Evolutionary conservation across 1,139 yeast genomes (phyloP).

Genomic region (Blastobotrys serpentis): DNA sequence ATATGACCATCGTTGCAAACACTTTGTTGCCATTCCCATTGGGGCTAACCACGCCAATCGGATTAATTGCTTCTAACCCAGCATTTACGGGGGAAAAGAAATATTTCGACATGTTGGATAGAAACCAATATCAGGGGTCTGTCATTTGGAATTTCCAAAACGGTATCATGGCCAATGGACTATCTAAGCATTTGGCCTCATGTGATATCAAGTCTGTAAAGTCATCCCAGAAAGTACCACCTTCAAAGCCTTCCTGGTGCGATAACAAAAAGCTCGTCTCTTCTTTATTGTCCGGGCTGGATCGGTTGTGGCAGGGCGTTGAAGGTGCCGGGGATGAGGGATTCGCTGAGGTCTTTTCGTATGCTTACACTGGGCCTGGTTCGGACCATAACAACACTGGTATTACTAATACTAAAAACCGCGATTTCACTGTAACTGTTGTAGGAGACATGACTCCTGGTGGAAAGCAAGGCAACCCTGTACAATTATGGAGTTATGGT

Average conservation of each 20-base stretch:
- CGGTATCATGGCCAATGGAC: slow-evolving; percentile 20
- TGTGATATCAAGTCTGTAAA: slow-evolving; percentile 8
- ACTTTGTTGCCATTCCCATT: slow-evolving; percentile 19
- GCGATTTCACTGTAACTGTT: slow-evolving; percentile 15
- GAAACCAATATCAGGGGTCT: slow-evolving; percentile 19
- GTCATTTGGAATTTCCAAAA: slow-evolving; percentile 21
- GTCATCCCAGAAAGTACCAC: neutral
- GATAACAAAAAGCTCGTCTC: slow-evolving; percentile 14
- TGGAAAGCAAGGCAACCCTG: slow-evolving; percentile 18
- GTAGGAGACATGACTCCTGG: slow-evolving; percentile 17
- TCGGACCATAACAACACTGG: neutral
- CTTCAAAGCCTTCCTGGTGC: slow-evolving; percentile 15
- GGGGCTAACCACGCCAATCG: slow-evolving; percentile 19
- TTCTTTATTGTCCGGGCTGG: slow-evolving; percentile 16
- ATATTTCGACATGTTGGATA: slow-evolving; percentile 15
- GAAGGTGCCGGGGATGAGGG: slow-evolving; percentile 17
- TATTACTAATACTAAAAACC: neutral
- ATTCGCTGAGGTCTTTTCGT: slow-evolving; percentile 20
- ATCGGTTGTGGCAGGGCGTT: slow-evolving; percentile 18
- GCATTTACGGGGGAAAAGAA: slow-evolving; percentile 17
- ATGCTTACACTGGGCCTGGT: slow-evolving; percentile 9
- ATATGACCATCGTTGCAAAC: slow-evolving; percentile 19
- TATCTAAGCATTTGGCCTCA: slow-evolving; percentile 15
- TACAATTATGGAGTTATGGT: slow-evolving; percentile 21
- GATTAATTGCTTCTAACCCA: slow-evolving; percentile 19